Percentiles rank a stretch among this genome's conserved stretches.
phyloP scores from a whole-genome alignment of 768 basidiomycete genomes.

The Pilatotrama ljubarskyi region DNA sequence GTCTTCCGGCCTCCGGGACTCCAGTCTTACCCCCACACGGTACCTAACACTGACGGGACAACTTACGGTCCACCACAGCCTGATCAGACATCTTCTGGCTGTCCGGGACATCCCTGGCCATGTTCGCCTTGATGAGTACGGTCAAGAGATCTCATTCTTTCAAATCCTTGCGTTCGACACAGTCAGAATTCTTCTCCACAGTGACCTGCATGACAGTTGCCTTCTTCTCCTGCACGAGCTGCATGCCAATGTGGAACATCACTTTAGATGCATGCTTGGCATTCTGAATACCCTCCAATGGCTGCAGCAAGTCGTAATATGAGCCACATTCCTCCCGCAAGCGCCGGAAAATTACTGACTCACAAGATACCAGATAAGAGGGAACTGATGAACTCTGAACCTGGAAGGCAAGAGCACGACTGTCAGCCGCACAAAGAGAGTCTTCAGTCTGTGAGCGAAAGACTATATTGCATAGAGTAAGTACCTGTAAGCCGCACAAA shows the following conservation, averaged over 20 bases:
- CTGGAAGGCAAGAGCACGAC: too few relatives aligned
- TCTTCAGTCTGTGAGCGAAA: too few relatives aligned
- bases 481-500: too few relatives aligned
- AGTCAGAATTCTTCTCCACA: slow-evolving; percentile 29
- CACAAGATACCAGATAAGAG: slow-evolving; percentile 26
- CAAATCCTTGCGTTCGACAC: slow-evolving; percentile 34
- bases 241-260: slow-evolving; percentile 30
- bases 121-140: slow-evolving; percentile 62
- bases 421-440: too few relatives aligned
- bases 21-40: too few relatives aligned
- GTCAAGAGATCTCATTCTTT: slow-evolving; percentile 57
- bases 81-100: slow-evolving; percentile 34
- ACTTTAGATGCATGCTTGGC: slow-evolving; percentile 11
- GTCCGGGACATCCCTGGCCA: slow-evolving; percentile 57
- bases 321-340: not conserved
- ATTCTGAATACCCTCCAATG: not conserved
- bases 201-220: slow-evolving; percentile 23
- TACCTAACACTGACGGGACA: too few relatives aligned
- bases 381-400: slow-evolving; percentile 10
- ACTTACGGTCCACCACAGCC: too few relatives aligned
- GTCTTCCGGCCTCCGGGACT: too few relatives aligned
- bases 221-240: slow-evolving; percentile 35
- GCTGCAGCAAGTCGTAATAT: not conserved
- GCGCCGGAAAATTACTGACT: not conserved
- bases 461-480: too few relatives aligned